Evolutionary conservation across 2,329 filamentous ascomycete genomes (phyloP).

Genomic region (Pezicula rhizophila): DNA sequence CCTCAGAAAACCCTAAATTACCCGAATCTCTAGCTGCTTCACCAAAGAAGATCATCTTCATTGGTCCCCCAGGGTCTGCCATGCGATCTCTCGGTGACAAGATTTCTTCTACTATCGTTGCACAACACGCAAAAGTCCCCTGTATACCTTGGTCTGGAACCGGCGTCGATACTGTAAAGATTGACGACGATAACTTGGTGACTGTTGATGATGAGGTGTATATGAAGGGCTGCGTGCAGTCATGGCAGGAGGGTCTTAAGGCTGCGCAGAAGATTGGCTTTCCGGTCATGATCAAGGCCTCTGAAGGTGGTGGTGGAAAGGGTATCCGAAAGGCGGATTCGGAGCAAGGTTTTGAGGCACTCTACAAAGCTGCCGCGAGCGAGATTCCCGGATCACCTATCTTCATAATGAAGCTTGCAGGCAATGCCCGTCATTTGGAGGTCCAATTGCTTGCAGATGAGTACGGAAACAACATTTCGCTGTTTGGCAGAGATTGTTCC

Average conservation of each 20-base stretch:
- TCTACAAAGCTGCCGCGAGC: constrained; percentile 94
- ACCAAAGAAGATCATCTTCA: constrained; percentile 98
- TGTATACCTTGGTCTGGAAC: constrained; percentile 99
- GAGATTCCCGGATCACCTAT: constrained; percentile 98
- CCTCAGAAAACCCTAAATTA: constrained; percentile 96
- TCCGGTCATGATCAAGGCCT: constrained; percentile 99
- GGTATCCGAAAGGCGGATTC: constrained; percentile 92
- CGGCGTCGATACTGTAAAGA: constrained; percentile 73
- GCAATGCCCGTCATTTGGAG: constrained; percentile 92
- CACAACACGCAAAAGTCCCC: constrained; percentile 90
- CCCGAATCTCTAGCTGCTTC: constrained; percentile 94
- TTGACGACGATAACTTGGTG: constrained; percentile 81
- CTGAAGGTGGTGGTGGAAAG: constrained; percentile 97
- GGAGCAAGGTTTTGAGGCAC: constrained; percentile 75
- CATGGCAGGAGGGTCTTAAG: constrained; percentile 81
- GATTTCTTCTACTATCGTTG: constrained; percentile 98
- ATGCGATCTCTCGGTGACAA: constrained; percentile 99
- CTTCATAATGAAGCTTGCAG: constrained; percentile 99
- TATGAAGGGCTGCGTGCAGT: constrained; percentile 82
- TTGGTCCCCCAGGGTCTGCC: constrained; percentile 92
- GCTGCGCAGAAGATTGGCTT: constrained; percentile 91
- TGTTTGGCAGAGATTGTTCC: constrained; percentile 97
- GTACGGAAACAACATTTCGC: constrained; percentile 99
- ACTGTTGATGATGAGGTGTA: constrained; percentile 85
- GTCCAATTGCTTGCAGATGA: constrained; percentile 96